Conservation (phyloP, 768 basidiomycete genomes). For the Tulasnella sp. region DNA sequence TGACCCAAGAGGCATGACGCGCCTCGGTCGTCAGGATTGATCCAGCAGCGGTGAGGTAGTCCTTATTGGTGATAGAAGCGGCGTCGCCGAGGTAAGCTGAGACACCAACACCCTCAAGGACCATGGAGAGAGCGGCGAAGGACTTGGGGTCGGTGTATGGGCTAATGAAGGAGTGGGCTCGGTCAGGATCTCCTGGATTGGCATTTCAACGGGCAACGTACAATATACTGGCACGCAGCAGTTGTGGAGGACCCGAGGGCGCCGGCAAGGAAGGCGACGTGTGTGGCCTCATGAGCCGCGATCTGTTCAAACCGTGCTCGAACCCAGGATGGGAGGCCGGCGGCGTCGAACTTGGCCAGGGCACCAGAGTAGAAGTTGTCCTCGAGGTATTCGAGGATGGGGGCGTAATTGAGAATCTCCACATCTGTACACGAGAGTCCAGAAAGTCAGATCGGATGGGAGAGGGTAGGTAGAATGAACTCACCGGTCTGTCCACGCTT, state of each 20-base stretch:
- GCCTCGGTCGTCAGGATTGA: constrained; percentile 55
- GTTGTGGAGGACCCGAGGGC: constrained; percentile 38
- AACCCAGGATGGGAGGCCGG: constrained; percentile 38
- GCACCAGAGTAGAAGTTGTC: constrained; percentile 19
- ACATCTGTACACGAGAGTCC: too few relatives aligned
- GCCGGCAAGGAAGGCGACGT: constrained; percentile 42
- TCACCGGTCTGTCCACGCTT: too few relatives aligned
- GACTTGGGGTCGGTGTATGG: constrained; percentile 36
- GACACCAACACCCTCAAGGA: constrained; percentile 46
- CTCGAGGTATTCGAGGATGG: constrained; percentile 12
- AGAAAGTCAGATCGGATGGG: too few relatives aligned
- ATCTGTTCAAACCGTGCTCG: constrained; percentile 44
- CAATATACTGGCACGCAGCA: constrained; percentile 54
- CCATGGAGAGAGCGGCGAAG: constrained; percentile 41
- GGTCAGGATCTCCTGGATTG: neutral
- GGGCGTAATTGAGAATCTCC: neutral
- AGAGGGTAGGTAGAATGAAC: too few relatives aligned
- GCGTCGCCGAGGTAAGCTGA: constrained; percentile 52
- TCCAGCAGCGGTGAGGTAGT: constrained; percentile 43
- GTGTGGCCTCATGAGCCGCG: constrained; percentile 41
- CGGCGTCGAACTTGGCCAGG: constrained; percentile 34
- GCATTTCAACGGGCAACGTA: constrained; percentile 20
- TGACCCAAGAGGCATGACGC: constrained; percentile 52
- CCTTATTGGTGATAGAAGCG: constrained; percentile 36
- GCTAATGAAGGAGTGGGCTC: constrained; percentile 22